Evolutionary conservation across 2,329 filamentous ascomycete genomes (phyloP), one percentile per base, ranked within the genome.

Genomic region (Curvularia lunata): DNA sequence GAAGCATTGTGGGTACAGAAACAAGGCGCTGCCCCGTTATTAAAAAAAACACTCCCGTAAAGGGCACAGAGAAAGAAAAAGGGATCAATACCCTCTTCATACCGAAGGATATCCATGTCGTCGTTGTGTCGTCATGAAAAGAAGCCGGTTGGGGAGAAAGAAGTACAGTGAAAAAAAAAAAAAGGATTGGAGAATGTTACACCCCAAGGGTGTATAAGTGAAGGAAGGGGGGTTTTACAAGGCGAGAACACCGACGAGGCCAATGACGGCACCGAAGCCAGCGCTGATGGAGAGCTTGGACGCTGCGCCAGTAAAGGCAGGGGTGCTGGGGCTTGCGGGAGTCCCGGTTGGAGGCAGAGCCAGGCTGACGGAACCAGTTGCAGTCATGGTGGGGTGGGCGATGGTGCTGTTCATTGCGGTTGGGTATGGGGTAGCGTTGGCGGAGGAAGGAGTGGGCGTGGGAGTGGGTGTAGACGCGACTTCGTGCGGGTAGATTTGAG

Each of bases 181-280:
- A 34, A 37, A 37, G 28, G 9, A 37, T 2, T 1, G 34, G 16
- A 37, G 34, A 37, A 37, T 7, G 23, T 27, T 27, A 43, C 23
- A 42, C 28, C 7, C 8, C 8, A 30, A 10, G 10, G 7, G 28
- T 30, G 28, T 27, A 27, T 27, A 4, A 30, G 8, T 30, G 28
- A 9, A 10, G 28, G 28, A 9, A 12, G 2, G 28, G 28, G 2
- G 27, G 30, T 40, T 32, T 72, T 77, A 82, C 58, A 81, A 61
- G 47, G 75, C 78, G 54, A 82, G 68, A 63, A 81, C 72, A 63
- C 77, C 79, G 32, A 81, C 55, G 46, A 82, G 63, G n/a, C 77
- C 78, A 25, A 78, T 47, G 5, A 70, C 74, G 52, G 78, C 79
- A 54, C 74, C 77, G 27, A 81, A 49, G 47, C 77, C 56, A 21